Conservation (phyloP, 768 basidiomycete genomes). For the Boletus sp. region DNA sequence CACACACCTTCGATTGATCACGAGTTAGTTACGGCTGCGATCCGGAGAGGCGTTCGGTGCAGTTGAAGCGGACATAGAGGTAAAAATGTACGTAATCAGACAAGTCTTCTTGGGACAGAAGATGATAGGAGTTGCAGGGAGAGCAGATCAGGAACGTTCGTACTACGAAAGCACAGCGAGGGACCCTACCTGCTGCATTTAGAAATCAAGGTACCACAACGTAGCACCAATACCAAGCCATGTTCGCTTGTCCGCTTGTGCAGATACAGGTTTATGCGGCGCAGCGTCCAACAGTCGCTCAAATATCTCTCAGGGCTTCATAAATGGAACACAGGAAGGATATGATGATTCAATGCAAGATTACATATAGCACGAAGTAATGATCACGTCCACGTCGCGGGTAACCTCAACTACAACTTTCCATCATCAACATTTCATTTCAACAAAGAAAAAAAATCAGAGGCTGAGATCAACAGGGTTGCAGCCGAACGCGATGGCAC, state of each 20-base stretch:
- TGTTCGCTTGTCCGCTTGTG: neutral
- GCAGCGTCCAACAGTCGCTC: no score
- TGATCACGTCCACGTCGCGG: no score
- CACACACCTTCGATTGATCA: neutral
- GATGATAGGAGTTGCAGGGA: neutral
- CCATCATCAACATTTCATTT: neutral
- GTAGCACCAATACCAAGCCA: neutral
- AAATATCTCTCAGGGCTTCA: neutral
- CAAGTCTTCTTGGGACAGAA: conserved; percentile 35
- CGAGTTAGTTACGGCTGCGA: conserved; percentile 46
- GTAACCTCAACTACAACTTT: neutral
- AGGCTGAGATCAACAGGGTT: no score
- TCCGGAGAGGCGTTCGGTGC: conserved; percentile 45
- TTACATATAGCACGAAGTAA: neutral
- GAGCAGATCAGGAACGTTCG: neutral
- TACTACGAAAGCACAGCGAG: neutral
- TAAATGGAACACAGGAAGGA: neutral
- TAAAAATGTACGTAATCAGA: conserved; percentile 49
- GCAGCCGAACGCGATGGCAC: no score
- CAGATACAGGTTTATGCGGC: neutral
- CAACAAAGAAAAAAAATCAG: no score
- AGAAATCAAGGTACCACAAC: neutral
- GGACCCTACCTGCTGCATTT: neutral
- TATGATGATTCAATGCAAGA: neutral
- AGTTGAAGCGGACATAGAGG: conserved; percentile 57